Conservation (phyloP, 352 stramenopile genomes). For the Phytopythium ostracodes region DNA sequence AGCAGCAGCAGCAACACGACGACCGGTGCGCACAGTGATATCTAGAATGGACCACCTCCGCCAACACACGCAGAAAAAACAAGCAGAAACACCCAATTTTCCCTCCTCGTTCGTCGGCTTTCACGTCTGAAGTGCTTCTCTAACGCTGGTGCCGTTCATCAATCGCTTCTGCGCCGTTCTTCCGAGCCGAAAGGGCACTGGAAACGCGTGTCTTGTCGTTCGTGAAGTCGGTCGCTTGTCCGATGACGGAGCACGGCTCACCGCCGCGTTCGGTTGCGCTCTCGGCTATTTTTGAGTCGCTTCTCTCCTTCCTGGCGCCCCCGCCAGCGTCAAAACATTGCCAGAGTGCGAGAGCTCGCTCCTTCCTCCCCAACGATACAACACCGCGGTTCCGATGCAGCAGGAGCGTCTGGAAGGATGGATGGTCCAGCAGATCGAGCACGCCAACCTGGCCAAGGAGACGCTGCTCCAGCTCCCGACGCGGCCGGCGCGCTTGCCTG, state of each 20-base stretch:
- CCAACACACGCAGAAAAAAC: slow-evolving; percentile 5
- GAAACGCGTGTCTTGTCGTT: not conserved
- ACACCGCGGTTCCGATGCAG: slow-evolving; percentile 36
- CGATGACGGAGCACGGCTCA: not conserved
- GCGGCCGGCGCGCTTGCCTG: not conserved
- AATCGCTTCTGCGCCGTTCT: no score
- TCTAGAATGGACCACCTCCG: slow-evolving; percentile 14
- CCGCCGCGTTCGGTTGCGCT: not conserved
- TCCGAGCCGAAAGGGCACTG: not conserved
- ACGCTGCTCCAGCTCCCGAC: slow-evolving; percentile 56
- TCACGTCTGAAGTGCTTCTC: no score
- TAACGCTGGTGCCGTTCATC: no score
- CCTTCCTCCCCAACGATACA: not conserved
- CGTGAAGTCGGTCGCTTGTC: not conserved
- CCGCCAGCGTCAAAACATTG: not conserved
- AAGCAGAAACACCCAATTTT: not conserved
- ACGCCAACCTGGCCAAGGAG: slow-evolving; percentile 61
- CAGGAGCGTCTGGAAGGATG: slow-evolving; percentile 65
- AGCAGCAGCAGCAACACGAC: slow-evolving; percentile 13
- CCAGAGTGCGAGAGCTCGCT: no score
- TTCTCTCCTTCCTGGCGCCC: not conserved
- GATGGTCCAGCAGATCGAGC: slow-evolving; percentile 72
- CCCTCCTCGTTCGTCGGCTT: not conserved
- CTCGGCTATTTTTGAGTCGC: not conserved
- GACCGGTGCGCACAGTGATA: slow-evolving; percentile 28